Percentiles rank a stretch among this genome's conserved stretches.
These are phyloP conservation scores for Ophiostoma pallidulum DNA, from an alignment of 2,329 filamentous ascomycete species.

Conservation along the genomic window DNA sequence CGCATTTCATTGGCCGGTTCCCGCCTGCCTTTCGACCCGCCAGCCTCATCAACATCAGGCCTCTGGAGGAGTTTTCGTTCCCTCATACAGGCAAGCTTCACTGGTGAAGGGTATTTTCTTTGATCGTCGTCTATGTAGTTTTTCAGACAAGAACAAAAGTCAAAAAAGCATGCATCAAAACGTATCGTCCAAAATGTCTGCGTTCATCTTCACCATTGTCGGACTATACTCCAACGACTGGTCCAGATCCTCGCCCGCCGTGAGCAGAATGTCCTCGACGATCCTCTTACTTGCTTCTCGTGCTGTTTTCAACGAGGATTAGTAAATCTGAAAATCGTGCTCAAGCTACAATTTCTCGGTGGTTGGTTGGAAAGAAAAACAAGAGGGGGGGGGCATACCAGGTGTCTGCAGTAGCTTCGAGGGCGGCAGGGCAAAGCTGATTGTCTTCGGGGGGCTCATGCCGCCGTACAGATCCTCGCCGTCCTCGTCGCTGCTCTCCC, in stretches of 20 bases:
- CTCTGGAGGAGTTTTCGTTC: no score
- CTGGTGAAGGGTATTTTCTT: no score
- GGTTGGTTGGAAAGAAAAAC: not conserved
- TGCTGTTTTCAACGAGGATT: no score
- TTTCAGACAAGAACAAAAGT: conserved; percentile 14
- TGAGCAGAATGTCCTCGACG: conserved; percentile 68
- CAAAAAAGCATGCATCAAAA: conserved; percentile 33
- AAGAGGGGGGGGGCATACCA: conserved; percentile 37
- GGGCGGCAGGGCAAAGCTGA: conserved; percentile 72
- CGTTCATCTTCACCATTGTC: conserved; percentile 55
- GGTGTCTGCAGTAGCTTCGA: conserved; percentile 73
- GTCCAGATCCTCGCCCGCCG: conserved; percentile 57
- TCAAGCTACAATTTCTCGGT: no score
- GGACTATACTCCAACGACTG: conserved; percentile 52
- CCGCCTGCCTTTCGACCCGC: no score
- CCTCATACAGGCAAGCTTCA: no score
- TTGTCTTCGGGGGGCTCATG: conserved; percentile 88
- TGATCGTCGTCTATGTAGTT: no score
- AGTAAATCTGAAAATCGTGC: no score
- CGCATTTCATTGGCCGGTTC: no score
- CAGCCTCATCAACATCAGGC: no score
- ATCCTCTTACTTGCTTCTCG: conserved; percentile 73
- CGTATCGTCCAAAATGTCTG: conserved; percentile 52
- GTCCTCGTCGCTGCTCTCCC: conserved; percentile 66
- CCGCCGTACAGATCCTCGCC: conserved; percentile 54